These are phyloP conservation scores for Metschnikowia henanensis DNA, from an alignment of 805 yeast genomes.

Conservation along the genomic window DNA sequence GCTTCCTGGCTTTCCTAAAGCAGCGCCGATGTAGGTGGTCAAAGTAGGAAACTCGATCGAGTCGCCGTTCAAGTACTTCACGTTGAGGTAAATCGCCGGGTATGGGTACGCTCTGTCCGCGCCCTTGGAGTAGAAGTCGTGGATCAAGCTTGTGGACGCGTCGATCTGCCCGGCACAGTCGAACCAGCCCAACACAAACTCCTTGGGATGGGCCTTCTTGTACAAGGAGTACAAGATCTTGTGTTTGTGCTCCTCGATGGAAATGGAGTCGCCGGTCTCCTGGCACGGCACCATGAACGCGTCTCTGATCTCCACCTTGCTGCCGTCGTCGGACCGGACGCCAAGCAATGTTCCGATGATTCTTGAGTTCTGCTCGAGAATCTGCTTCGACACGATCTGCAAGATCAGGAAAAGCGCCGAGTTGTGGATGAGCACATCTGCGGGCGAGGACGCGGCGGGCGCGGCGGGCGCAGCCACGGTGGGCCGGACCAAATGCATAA, in stretches of 20 bases:
- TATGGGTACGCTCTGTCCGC: slow-evolving; percentile 67
- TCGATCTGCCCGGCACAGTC: slow-evolving; percentile 62
- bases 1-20: slow-evolving; percentile 56
- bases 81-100: slow-evolving; percentile 78
- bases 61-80: slow-evolving; percentile 52
- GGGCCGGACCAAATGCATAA: slow-evolving; percentile 52
- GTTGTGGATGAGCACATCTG: slow-evolving; percentile 58
- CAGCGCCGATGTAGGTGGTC: slow-evolving; percentile 74
- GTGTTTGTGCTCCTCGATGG: slow-evolving; percentile 77
- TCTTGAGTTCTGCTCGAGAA: slow-evolving; percentile 45
- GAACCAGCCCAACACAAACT: slow-evolving; percentile 84
- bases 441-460: slow-evolving; percentile 45
- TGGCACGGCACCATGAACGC: slow-evolving; percentile 80
- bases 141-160: slow-evolving; percentile 72
- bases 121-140: slow-evolving; percentile 74
- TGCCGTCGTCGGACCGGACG: slow-evolving; percentile 78
- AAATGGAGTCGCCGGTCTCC: slow-evolving; percentile 72
- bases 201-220: slow-evolving; percentile 77
- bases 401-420: slow-evolving; percentile 75
- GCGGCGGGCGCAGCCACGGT: slow-evolving; percentile 48
- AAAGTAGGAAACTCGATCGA: slow-evolving; percentile 54
- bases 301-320: slow-evolving; percentile 67
- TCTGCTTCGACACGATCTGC: slow-evolving; percentile 63
- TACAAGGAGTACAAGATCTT: slow-evolving; percentile 66
- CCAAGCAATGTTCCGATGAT: slow-evolving; percentile 85